Evolutionary conservation across 345 rosid species (phyloP), one percentile per base, ranked within the genome.

Genomic region (Gossypium bickii): DNA sequence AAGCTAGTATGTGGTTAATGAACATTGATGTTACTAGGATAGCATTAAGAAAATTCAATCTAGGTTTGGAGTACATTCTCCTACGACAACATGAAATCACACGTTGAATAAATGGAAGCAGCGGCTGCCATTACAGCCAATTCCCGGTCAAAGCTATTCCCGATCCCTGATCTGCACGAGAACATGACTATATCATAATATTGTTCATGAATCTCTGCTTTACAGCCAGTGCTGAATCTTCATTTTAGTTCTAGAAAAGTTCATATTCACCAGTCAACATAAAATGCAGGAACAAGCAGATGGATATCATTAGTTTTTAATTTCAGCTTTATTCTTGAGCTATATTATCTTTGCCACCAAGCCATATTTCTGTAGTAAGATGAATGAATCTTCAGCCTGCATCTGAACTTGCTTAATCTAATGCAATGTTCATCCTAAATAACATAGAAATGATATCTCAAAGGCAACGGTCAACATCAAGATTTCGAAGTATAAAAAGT

Each of bases 101-200:
- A 90, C 13, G 98, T 95, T 0, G 99, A 91, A 71, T 93, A 95
- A 58, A 95, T 88, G 58, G 99, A 93, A 80, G 99, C 99, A 75
- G 99, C 99, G 72, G 99, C 94, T 12, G 99, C 98, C 82, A 84
- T 85, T 41, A 93, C 88, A 61, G 97, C 93, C 77, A 89, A 77
- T 76, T 88, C 89, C 80, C 79, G 84, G 77, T 89, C 91, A 67
- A 13, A 48, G 56, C 74, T 9, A 67, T 69, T 47, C 45, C 24
- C 59, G 16, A 9, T 27, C 44, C 22, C 45, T 16, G 25, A 51
- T 27, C 72, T 69, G 72, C 59, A 51, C 9, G 9, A 69, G 17
- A 69, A 17, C 22, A 29, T 9, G 22, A 51, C 15, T 17, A 17
- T 49, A 43, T 49, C 13, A n/a, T 48, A 4, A 49, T 13, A 49